Conservation (phyloP, 2,329 filamentous ascomycete genomes). For the Fusarium mundagurra region DNA sequence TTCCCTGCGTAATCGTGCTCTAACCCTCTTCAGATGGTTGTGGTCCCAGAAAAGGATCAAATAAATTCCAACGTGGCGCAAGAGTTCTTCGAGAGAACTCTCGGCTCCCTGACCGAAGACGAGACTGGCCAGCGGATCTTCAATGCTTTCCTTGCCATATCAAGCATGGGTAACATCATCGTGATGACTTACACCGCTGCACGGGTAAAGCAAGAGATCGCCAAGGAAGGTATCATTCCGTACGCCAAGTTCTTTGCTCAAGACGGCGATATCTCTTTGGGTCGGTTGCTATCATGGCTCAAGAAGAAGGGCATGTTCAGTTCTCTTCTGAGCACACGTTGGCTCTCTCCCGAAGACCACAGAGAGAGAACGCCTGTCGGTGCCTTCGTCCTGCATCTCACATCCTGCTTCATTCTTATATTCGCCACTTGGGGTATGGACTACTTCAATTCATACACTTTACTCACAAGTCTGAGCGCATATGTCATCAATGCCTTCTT, state of each 20-base stretch:
- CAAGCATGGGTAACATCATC: constrained; percentile 65
- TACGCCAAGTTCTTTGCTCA: constrained; percentile 59
- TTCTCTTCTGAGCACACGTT: constrained; percentile 40
- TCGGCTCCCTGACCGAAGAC: constrained; percentile 44
- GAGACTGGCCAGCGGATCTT: constrained; percentile 50
- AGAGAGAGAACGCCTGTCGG: constrained; percentile 50
- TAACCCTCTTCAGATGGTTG: constrained; percentile 50
- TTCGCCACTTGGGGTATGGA: constrained; percentile 46
- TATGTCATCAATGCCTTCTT: constrained; percentile 51
- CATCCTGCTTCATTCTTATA: constrained; percentile 49
- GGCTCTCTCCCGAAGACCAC: constrained; percentile 49
- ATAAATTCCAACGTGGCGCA: constrained; percentile 41
- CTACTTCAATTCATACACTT: constrained; percentile 42
- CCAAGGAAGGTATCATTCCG: constrained; percentile 66
- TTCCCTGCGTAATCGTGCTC: accelerated
- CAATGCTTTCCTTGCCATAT: constrained; percentile 62
- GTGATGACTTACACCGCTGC: constrained; percentile 66
- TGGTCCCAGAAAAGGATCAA: constrained; percentile 23
- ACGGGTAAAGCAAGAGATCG: constrained; percentile 68
- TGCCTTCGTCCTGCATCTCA: constrained; percentile 48
- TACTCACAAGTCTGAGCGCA: constrained; percentile 47
- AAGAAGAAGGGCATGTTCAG: constrained; percentile 45
- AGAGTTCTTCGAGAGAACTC: constrained; percentile 48
- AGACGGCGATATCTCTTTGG: constrained; percentile 48
- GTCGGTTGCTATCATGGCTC: constrained; percentile 46